Base-by-base conservation (phyloP, 139 green algal genomes). In the Coelastrella sp. region DNA sequence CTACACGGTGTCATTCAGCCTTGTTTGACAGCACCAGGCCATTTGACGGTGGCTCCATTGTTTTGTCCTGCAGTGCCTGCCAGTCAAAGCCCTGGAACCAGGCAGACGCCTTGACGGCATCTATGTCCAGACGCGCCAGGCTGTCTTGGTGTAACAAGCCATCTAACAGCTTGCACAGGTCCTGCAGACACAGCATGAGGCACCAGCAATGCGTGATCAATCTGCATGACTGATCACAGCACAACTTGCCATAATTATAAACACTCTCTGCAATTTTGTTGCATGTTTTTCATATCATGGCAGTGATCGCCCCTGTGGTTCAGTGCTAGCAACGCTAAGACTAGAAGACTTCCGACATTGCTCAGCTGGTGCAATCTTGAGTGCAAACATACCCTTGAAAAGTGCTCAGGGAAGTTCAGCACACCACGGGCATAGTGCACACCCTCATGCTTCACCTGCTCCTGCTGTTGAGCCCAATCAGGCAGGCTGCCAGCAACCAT, bases 1-100 rank as follows among this genome's bases (percentile, higher is more conserved):
- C 32, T 47, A 47, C 32, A 47, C 32, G 32, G 32, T 47, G 32
- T 47, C 32, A 47, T 1, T 47, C 32, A 47, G 32, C 32, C 32
- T 47, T 47, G 32, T 47, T 47, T 47, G 32, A 47, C 32, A 47
- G 32, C 32, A 47, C 32, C 32, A 47, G 32, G 32, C 32, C 32
- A 47, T 47, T 47, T 0, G 32, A 47, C 32, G 32, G 68, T 8
- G 68, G 68, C 68, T 76, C 68, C 68, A 89, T 16, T 66, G 71
- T 81, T 22, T 81, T 89, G n/a, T 89, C 68, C 20, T 59, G n/a
- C 4, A 89, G 56, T 20, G 59, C 84, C n/a, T 68, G 56, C 84
- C 84, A 89, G 71, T 89, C 73, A 73, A 89, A 89, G 20, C 71
- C 84, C 10, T 80, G 10, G 60, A 83, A 89, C 84, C 84, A 89